These are phyloP conservation scores for Aphanoascus verrucosus DNA, from an alignment of 2,329 filamentous ascomycete species.

Conservation along the genomic window DNA sequence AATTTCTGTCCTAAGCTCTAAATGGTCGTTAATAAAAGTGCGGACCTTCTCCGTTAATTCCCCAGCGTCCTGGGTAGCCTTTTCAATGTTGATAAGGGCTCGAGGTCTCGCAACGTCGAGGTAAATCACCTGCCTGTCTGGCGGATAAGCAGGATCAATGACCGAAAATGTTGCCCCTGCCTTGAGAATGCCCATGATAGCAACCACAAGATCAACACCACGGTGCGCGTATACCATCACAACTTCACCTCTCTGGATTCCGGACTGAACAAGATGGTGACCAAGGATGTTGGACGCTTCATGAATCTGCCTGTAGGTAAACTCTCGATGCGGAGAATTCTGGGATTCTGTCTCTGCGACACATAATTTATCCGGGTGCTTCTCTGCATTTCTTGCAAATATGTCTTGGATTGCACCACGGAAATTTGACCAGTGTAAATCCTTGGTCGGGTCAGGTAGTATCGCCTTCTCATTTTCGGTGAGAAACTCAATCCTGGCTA, in stretches of 20 bases:
- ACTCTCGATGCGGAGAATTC: slow-evolving; percentile 50
- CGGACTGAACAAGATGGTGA: slow-evolving; percentile 63
- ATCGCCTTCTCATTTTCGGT: slow-evolving; percentile 16
- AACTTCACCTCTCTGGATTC: slow-evolving; percentile 68
- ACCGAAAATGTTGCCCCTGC: slow-evolving; percentile 50
- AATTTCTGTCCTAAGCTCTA: slow-evolving; percentile 62
- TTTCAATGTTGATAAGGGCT: slow-evolving; percentile 61
- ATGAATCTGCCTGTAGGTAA: slow-evolving; percentile 78
- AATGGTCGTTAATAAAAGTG: slow-evolving; percentile 60
- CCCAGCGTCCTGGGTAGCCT: slow-evolving; percentile 59
- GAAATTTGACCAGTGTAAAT: slow-evolving; percentile 38
- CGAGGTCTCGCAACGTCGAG: slow-evolving; percentile 67
- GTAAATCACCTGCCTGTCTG: slow-evolving; percentile 69
- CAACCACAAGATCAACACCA: slow-evolving; percentile 63
- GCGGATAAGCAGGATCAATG: slow-evolving; percentile 73
- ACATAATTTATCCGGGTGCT: slow-evolving; percentile 57
- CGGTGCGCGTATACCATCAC: slow-evolving; percentile 88
- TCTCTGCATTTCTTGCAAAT: slow-evolving; percentile 40
- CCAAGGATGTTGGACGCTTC: slow-evolving; percentile 72
- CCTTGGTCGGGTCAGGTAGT: slow-evolving; percentile 35
- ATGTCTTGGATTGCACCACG: slow-evolving; percentile 25
- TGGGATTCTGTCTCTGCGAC: slow-evolving; percentile 53
- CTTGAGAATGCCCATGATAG: slow-evolving; percentile 65
- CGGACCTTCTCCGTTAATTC: slow-evolving; percentile 49
- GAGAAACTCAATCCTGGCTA: slow-evolving; percentile 36